These are phyloP conservation scores for Metschnikowia chrysomelidarum DNA, from an alignment of 805 yeast species.

Conservation along the genomic window DNA sequence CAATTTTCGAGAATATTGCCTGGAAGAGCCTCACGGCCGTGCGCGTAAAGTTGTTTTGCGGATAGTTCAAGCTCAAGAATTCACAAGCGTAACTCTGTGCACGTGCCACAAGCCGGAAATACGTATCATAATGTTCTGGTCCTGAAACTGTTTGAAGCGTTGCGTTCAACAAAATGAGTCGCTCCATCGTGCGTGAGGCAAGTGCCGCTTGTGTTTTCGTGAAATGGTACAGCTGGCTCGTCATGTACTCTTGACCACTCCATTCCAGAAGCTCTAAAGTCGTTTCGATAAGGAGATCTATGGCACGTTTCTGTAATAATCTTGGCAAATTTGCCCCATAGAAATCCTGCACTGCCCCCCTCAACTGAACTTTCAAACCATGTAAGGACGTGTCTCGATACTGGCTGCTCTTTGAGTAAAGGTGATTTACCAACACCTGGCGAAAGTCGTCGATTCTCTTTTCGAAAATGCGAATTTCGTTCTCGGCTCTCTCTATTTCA, in stretches of 20 bases:
- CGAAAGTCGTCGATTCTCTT: background rate
- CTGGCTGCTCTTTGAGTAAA: conserved; percentile 1
- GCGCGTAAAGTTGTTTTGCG: conserved; percentile 1
- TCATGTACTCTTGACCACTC: conserved; percentile 2
- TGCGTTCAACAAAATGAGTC: background rate
- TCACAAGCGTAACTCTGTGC: background rate
- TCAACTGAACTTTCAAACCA: background rate
- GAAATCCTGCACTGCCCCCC: background rate
- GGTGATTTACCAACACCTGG: background rate
- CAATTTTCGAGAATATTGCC: background rate
- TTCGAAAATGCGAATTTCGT: background rate
- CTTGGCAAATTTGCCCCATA: background rate
- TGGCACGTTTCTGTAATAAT: background rate
- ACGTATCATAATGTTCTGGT: background rate
- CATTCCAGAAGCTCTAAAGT: conserved; percentile 2
- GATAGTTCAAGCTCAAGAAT: conserved; percentile 2
- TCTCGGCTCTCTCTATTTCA: too few relatives aligned
- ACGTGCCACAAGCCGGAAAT: background rate
- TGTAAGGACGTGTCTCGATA: conserved; percentile 2
- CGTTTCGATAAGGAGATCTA: conserved; percentile 1
- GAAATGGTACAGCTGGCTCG: background rate
- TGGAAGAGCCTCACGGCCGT: background rate
- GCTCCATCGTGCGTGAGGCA: conserved; percentile 3
- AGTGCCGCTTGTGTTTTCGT: conserved; percentile 5
- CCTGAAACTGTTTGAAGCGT: background rate